Evolutionary conservation across 805 yeast genomes (phyloP), one percentile per base, ranked within the genome.

Genomic region (Ogataea neopini): DNA sequence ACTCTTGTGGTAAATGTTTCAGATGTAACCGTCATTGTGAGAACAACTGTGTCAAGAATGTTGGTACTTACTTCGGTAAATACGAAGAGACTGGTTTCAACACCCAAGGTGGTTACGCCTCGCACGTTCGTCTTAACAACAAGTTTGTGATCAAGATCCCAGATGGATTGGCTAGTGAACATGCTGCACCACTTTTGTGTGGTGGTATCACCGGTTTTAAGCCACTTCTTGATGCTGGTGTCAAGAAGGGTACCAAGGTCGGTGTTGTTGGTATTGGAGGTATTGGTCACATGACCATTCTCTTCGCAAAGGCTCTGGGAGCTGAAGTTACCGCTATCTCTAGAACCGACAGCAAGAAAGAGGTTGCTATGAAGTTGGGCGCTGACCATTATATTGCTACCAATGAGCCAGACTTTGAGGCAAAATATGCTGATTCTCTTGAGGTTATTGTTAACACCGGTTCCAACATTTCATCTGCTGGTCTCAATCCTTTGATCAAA

Each of bases 181-280:
- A 72, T 22, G 88, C 81, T 22, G 90, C 89, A 3, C 90, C 91
- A 45, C 69, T 86, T 68, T 68, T 84, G 70, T 86, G 92, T 71
- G 92, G 88, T 48, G 92, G 92, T 45, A 70, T 83, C 61, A 86
- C 92, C 11, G 83, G 80, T 11, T 85, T 70, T 68, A 77, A 87
- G 6, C 92, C 92, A 45, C 66, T 86, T 56, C 70, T 76, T 48
- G 73, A 83, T 64, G 70, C 71, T 45, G 72, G 74, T 17, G 59
- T 52, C 38, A 35, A 25, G n/a, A 43, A 43, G 19, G 56, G 56
- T 34, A 70, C 70, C 39, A 73, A 68, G 38, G 83, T 83, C 43
- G 87, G 84, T 35, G 67, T 83, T 47, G 74, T 77, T 48, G 87
- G 86, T 45, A 73, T 83, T 49, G 88, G 88, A 44, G 88, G 88